These are phyloP conservation scores for Geotrichum klebahnii DNA, from an alignment of 1,139 yeast species.

Conservation along the genomic window DNA sequence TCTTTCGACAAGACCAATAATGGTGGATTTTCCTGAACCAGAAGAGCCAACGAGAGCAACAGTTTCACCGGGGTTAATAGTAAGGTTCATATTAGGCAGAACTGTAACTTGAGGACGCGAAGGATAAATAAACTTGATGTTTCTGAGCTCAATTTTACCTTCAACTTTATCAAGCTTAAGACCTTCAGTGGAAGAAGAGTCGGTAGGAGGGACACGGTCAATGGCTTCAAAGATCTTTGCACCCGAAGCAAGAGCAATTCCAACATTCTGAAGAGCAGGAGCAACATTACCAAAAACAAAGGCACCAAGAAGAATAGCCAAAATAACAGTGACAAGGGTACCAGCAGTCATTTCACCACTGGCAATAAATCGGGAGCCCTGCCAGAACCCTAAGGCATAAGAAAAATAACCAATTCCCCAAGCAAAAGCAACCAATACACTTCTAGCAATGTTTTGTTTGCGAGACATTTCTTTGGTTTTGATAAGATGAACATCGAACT, in stretches of 20 bases:
- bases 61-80: slow-evolving; percentile 65
- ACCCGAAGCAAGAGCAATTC: slow-evolving; percentile 43
- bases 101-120: slow-evolving; percentile 74
- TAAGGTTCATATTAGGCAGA: slow-evolving; percentile 59
- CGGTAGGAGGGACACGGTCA: slow-evolving; percentile 42
- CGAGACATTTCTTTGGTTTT: slow-evolving; percentile 26
- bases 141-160: slow-evolving; percentile 55
- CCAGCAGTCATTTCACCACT: slow-evolving; percentile 38
- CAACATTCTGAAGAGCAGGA: slow-evolving; percentile 42
- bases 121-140: slow-evolving; percentile 79
- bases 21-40: slow-evolving; percentile 88
- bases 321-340: slow-evolving; percentile 38
- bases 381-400: slow-evolving; percentile 46
- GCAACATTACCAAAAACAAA: slow-evolving; percentile 43
- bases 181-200: slow-evolving; percentile 36
- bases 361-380: slow-evolving; percentile 43
- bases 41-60: slow-evolving; percentile 89
- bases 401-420: slow-evolving; percentile 40
- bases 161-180: slow-evolving; percentile 38
- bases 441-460: slow-evolving; percentile 32
- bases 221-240: slow-evolving; percentile 43
- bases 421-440: slow-evolving; percentile 39
- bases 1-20: slow-evolving; percentile 67
- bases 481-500: slow-evolving; percentile 33
- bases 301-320: slow-evolving; percentile 44